Conservation (phyloP, 495 filamentous ascomycete genomes). For the Penicillium desertorum region DNA sequence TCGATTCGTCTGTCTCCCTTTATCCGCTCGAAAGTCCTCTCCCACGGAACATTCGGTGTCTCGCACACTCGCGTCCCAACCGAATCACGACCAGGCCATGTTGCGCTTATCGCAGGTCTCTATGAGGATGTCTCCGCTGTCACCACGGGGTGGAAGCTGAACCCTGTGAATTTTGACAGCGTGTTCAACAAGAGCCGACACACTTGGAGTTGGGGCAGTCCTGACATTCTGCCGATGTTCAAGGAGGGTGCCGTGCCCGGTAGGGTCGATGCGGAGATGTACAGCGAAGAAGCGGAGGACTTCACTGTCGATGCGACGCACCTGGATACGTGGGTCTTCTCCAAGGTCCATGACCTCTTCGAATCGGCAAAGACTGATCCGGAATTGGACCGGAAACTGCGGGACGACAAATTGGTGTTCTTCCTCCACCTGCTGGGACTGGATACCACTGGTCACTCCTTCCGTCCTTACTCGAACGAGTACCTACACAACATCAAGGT, state of each 20-base stretch:
- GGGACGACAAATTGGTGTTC: conserved; percentile 87
- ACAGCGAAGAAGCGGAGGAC: conserved; percentile 83
- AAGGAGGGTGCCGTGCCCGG: conserved; percentile 87
- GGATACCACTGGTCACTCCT: conserved; percentile 87
- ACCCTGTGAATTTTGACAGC: conserved; percentile 98
- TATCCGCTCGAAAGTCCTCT: conserved; percentile 81
- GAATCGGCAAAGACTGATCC: conserved; percentile 70
- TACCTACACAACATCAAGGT: conserved; percentile 94
- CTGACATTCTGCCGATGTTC: conserved; percentile 98
- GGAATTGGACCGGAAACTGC: conserved; percentile 71
- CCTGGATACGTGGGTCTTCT: conserved; percentile 95
- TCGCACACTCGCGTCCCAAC: conserved; percentile 98
- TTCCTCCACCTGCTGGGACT: conserved; percentile 96
- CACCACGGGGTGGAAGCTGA: conserved; percentile 97
- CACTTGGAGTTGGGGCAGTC: conserved; percentile 99
- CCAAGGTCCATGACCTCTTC: conserved; percentile 85
- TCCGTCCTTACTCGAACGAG: conserved; percentile 90
- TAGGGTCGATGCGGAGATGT: conserved; percentile 78
- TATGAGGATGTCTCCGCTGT: conserved; percentile 99
- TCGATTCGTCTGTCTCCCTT: conserved; percentile 87
- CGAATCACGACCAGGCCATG: conserved; percentile 95
- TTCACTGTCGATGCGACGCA: conserved; percentile 77
- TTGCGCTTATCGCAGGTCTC: conserved; percentile 93
- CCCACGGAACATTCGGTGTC: conserved; percentile 95
- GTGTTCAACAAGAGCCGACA: conserved; percentile 96